Percentiles rank a stretch among this genome's conserved stretches.
phyloP scores from a whole-genome alignment of 2,329 filamentous ascomycete genomes.

The Paecilomyces sp. region DNA sequence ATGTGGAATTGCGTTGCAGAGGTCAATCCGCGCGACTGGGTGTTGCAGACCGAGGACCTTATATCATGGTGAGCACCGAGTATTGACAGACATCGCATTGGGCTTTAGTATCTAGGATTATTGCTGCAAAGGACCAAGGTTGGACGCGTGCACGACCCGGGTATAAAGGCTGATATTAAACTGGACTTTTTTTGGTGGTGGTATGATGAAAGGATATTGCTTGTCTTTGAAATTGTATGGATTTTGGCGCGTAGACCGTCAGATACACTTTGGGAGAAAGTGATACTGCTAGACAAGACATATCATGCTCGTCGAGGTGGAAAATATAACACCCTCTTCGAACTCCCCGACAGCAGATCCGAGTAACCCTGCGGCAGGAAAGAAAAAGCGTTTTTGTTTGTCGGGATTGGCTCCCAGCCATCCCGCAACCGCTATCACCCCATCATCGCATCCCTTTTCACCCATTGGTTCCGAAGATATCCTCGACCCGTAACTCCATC shows the following conservation, averaged over 20 bases:
- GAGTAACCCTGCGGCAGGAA: slow-evolving; percentile 20
- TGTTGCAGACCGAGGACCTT: not conserved
- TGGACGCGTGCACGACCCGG: not conserved
- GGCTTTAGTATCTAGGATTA: not conserved
- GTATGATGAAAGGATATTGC: not conserved
- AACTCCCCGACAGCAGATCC: slow-evolving; percentile 17
- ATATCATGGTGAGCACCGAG: not conserved
- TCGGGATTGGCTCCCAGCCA: slow-evolving; percentile 8
- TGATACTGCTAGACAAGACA: slow-evolving; percentile 21
- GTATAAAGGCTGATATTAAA: not conserved
- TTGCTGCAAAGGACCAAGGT: not conserved
- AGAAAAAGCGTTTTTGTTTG: slow-evolving; percentile 18
- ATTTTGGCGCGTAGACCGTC: slow-evolving; percentile 28
- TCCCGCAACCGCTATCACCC: slow-evolving; percentile 25
- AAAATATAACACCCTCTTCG: slow-evolving; percentile 16
- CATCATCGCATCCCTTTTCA: slow-evolving; percentile 20
- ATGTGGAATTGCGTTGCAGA: not conserved
- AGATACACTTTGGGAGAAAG: slow-evolving; percentile 25
- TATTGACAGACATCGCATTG: not conserved
- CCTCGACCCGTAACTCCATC: slow-evolving; percentile 27
- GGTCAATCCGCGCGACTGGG: not conserved
- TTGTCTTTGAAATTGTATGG: slow-evolving; percentile 19
- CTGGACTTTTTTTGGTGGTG: not conserved
- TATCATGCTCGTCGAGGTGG: slow-evolving; percentile 18
- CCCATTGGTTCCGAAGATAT: slow-evolving; percentile 12